Conservation (phyloP, 805 yeast species). For the Candida broadrunensis region DNA sequence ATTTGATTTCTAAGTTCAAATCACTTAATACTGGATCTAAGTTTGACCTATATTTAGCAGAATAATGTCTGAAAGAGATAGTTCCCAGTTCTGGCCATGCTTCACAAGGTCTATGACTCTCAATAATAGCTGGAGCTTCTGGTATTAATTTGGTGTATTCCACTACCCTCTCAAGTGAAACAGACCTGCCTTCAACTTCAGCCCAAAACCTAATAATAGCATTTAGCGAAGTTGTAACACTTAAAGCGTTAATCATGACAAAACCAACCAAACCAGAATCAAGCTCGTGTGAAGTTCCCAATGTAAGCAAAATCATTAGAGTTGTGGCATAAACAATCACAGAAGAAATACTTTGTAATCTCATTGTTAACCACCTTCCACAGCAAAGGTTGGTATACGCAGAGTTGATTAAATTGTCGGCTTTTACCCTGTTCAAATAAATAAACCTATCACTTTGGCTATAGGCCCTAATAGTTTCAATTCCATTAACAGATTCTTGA, state of each 20-base stretch:
- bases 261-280: constrained; percentile 36
- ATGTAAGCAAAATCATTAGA: constrained; percentile 20
- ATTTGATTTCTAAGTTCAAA: constrained; percentile 59
- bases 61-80: constrained; percentile 64
- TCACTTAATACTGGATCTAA: constrained; percentile 75
- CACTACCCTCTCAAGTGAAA: constrained; percentile 33
- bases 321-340: constrained; percentile 25
- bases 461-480: constrained; percentile 32
- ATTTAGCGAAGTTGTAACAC: constrained; percentile 26
- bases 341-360: constrained; percentile 34
- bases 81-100: constrained; percentile 83
- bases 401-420: constrained; percentile 19
- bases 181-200: constrained; percentile 30
- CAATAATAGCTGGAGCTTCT: constrained; percentile 45
- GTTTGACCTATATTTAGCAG: constrained; percentile 81
- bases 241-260: constrained; percentile 33
- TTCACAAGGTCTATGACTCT: constrained; percentile 29
- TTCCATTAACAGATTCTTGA: constrained; percentile 35
- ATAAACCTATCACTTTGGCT: constrained; percentile 24
- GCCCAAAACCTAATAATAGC: constrained; percentile 32
- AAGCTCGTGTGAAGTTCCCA: constrained; percentile 17
- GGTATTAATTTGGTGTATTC: constrained; percentile 34
- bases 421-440: constrained; percentile 17
- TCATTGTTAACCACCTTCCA: constrained; percentile 35
- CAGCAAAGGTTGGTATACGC: constrained; percentile 17